Percentiles rank a stretch among this genome's conserved stretches.
Evolutionary conservation across 441 rosid species (phyloP).

Genomic region (Gossypium schwendimanii): DNA sequence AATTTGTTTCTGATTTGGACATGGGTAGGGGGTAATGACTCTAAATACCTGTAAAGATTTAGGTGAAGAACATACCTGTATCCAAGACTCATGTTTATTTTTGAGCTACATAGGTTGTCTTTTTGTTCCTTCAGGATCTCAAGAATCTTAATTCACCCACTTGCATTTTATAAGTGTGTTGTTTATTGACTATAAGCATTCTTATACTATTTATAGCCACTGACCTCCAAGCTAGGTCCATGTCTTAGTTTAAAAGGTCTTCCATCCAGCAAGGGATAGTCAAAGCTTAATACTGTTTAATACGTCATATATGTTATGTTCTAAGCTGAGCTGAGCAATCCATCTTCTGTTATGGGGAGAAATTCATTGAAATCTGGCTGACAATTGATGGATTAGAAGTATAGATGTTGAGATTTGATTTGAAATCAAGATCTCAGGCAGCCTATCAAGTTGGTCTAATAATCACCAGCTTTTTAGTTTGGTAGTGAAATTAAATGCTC

Average conservation of each 20-base stretch:
- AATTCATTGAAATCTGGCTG: conserved; percentile 4
- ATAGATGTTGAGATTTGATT: not conserved
- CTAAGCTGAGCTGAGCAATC: not conserved
- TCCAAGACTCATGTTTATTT: not conserved
- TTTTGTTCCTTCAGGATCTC: not conserved
- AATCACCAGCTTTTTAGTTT: not conserved
- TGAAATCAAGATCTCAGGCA: conserved; percentile 12
- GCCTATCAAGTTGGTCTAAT: conserved; percentile 12
- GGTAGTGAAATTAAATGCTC: conserved; percentile 1
- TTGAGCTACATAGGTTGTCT: not conserved
- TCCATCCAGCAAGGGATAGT: conserved; percentile 2
- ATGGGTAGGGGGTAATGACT: not conserved
- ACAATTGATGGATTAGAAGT: not conserved
- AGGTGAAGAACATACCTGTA: not conserved
- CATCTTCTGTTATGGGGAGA: not conserved
- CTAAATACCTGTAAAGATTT: not conserved
- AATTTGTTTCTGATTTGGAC: not conserved
- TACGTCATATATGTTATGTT: not conserved
- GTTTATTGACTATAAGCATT: conserved; percentile 9
- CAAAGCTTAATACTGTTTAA: conserved; percentile 10
- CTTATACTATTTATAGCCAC: not conserved
- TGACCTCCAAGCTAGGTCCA: not conserved
- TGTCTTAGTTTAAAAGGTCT: conserved; percentile 4
- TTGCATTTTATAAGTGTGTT: not conserved
- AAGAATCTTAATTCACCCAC: not conserved